Base-by-base conservation (phyloP, 371 early-diverging fungal genomes). In the Mortierella sp. region DNA sequence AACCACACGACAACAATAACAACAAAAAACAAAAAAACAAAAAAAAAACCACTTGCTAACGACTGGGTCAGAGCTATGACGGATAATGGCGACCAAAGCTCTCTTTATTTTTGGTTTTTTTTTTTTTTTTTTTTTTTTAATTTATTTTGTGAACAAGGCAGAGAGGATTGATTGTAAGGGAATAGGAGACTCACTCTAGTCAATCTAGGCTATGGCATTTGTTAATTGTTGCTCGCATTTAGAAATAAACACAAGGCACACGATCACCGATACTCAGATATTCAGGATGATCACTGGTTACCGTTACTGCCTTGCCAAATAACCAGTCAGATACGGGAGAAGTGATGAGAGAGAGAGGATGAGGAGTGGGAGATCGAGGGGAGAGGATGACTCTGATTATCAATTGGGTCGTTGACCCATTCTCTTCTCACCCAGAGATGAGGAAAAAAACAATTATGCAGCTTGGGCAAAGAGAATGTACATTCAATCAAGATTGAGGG, bases 351-450 rank as follows among this genome's bases (percentile, higher is more conserved):
- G 5, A n/a, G n/a, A 50, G 19, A 16, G 16, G 32, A 28, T 58
- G 24, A 55, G 55, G 36, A 28, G 55, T 53, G 58, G 28, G 32
- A 58, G n/a, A 50, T 50, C 50, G 50, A 58, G 58, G 58, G 28
- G 28, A 24, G 16, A 24, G 33, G 22, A 7, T 4, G 24, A n/a
- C 58, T 10, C 36, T 33, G 16, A 28, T 19, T 32, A 11, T 58
- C 24, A 40, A 52, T 28, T 24, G 48, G 50, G 22, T 33, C 32
- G 16, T 50, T n/a, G n/a, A 50, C 50, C n/a, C 50, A 50, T 50
- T 50, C 50, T n/a, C n/a, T 50, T 50, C n/a, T 50, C 50, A 7
- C 50, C 50, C n/a, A 50, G 16, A 16, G 16, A 16, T 13, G 16
- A 8, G 50, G 50, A 28, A 55, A 28, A 28, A 47, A 55, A 55